A percentile compares a stretch with the other conserved stretches of the same genome.
phyloP scores from a whole-genome alignment of 2,329 filamentous ascomycete species.

The Coniochaeta sp. region DNA sequence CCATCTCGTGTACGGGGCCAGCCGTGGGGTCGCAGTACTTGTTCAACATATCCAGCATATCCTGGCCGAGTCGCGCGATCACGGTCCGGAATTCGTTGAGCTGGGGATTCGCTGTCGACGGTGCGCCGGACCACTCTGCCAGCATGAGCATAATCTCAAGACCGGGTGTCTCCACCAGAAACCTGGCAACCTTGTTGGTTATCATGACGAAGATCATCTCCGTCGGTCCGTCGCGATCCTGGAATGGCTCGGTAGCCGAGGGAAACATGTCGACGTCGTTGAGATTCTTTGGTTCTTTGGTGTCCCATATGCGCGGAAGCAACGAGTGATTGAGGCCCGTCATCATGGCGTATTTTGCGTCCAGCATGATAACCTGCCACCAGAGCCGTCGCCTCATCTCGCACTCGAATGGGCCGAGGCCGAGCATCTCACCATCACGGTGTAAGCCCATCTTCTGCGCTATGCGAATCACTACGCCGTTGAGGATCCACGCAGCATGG shows the following conservation, averaged over 20 bases:
- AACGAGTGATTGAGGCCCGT: slow-evolving; percentile 48
- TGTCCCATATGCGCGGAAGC: slow-evolving; percentile 46
- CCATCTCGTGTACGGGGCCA: slow-evolving; percentile 42
- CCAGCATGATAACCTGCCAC: slow-evolving; percentile 56
- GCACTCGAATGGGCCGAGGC: slow-evolving; percentile 53
- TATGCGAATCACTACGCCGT: slow-evolving; percentile 53
- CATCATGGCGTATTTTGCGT: slow-evolving; percentile 47
- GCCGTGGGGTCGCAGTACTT: slow-evolving; percentile 43
- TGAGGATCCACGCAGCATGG: slow-evolving; percentile 53
- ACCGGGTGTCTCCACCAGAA: slow-evolving; percentile 38
- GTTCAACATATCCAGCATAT: slow-evolving; percentile 36
- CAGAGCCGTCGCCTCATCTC: slow-evolving; percentile 62
- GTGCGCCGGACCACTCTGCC: slow-evolving; percentile 22
- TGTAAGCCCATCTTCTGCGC: slow-evolving; percentile 62
- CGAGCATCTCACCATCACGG: slow-evolving; percentile 48
- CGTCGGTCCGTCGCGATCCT: slow-evolving; percentile 47
- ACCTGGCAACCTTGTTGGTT: slow-evolving; percentile 39
- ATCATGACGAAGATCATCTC: slow-evolving; percentile 53
- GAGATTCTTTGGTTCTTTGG: slow-evolving; percentile 47
- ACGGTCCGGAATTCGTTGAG: slow-evolving; percentile 33
- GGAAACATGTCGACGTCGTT: slow-evolving; percentile 52
- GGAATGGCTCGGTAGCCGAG: slow-evolving; percentile 40
- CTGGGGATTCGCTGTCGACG: slow-evolving; percentile 16
- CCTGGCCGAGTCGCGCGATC: slow-evolving; percentile 33
- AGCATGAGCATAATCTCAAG: slow-evolving; percentile 43